Evolutionary conservation across 169 alveolate genomes (phyloP).

Genomic region (Cardiosporidium cionae): DNA sequence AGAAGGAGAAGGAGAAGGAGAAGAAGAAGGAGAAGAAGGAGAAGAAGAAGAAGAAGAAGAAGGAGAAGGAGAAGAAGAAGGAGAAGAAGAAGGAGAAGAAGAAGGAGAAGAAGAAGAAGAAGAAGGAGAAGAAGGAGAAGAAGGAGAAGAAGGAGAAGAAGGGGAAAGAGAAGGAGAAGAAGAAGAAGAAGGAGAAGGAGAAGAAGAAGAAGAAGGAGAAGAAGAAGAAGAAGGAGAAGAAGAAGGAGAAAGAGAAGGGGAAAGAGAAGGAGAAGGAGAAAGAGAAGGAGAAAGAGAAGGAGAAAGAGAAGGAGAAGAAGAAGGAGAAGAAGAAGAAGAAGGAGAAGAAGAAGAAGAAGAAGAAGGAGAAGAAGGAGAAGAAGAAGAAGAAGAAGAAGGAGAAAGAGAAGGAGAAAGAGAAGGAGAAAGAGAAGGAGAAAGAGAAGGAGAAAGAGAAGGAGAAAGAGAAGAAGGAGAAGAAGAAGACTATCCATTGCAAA

Average conservation of each 20-base stretch:
- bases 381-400: not conserved
- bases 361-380: not conserved
- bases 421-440: not conserved
- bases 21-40: not conserved
- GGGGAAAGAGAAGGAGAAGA: not conserved
- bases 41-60: not conserved
- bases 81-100: not conserved
- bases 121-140: constrained; percentile 2
- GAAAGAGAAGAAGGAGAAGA: not conserved
- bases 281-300: not conserved
- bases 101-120: not conserved
- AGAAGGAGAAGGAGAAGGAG: not conserved
- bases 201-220: not conserved
- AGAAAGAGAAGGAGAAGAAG: not conserved
- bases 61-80: not conserved
- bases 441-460: not conserved
- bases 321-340: not conserved
- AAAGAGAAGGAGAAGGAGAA: not conserved
- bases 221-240: not conserved
- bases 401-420: not conserved
- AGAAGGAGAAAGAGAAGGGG: not conserved
- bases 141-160: not conserved
- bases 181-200: constrained; percentile 17
- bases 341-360: not conserved
- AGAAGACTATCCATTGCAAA: not conserved